A percentile compares a stretch with the other conserved stretches of the same genome.
These are phyloP conservation scores for Lichtheimia ramosa DNA, from an alignment of 371 early-diverging fungal genomes.

Conservation along the genomic window DNA sequence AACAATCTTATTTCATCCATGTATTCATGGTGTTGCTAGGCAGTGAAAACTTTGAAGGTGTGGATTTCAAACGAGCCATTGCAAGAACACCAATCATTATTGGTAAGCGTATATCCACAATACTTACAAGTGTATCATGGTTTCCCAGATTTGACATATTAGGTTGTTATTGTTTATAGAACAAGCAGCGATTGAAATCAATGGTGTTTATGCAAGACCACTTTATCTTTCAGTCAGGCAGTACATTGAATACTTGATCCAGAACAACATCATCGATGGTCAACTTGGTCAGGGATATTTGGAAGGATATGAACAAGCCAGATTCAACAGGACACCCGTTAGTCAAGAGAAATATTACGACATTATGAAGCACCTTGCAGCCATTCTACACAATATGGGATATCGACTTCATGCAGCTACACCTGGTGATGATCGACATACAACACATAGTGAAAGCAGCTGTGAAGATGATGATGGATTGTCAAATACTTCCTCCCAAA, in stretches of 20 bases:
- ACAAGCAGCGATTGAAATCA: constrained; percentile 48
- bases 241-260: constrained; percentile 57
- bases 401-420: constrained; percentile 19
- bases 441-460: neutral
- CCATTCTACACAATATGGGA: constrained; percentile 47
- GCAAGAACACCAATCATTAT: constrained; percentile 64
- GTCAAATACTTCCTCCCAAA: neutral
- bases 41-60: constrained; percentile 46
- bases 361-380: constrained; percentile 49
- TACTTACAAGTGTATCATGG: too few species aligned
- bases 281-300: constrained; percentile 53
- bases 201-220: constrained; percentile 44
- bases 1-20: too few species aligned
- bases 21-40: constrained; percentile 13
- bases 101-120: constrained; percentile 29
- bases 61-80: constrained; percentile 66
- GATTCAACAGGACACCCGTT: constrained; percentile 45
- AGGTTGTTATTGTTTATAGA: constrained; percentile 24
- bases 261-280: constrained; percentile 42
- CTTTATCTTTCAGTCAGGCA: constrained; percentile 54
- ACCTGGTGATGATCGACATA: neutral
- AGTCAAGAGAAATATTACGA: constrained; percentile 40
- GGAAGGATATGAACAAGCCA: constrained; percentile 56
- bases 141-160: too few species aligned
- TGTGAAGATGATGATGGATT: neutral